These are phyloP conservation scores for Otatea glauca DNA, from an alignment of 176 grass and related monocot species.

Conservation along the genomic window DNA sequence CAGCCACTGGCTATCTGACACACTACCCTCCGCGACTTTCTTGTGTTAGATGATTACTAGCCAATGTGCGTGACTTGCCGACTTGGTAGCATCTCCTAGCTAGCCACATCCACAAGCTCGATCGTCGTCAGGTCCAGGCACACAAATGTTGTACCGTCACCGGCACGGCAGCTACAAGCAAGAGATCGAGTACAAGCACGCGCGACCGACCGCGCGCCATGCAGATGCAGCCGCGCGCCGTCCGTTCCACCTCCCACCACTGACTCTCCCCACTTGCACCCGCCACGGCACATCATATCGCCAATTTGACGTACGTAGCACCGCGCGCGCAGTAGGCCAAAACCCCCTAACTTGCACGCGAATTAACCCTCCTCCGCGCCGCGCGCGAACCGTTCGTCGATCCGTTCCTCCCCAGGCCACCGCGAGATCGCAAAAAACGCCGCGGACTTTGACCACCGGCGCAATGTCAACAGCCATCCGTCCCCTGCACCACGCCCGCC, in stretches of 20 bases:
- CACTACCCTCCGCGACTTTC: too few relatives aligned
- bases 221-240: conserved; percentile 26
- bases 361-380: too few relatives aligned
- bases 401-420: too few relatives aligned
- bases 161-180: conserved; percentile 15
- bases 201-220: not conserved
- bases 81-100: too few relatives aligned
- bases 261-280: too few relatives aligned
- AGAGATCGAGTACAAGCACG: not conserved
- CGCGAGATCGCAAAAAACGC: too few relatives aligned
- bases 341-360: not conserved
- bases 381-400: too few relatives aligned
- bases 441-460: not conserved
- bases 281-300: not conserved
- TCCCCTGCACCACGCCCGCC: not conserved
- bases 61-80: too few relatives aligned
- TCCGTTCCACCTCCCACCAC: not conserved
- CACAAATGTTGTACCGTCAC: not conserved
- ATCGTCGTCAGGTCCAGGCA: not conserved
- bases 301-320: not conserved
- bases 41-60: too few relatives aligned
- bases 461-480: not conserved
- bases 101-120: not conserved
- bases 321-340: not conserved
- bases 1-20: too few relatives aligned